phyloP scores from a whole-genome alignment of 2,329 filamentous ascomycete species.

The Gaeumannomyces tritici region DNA sequence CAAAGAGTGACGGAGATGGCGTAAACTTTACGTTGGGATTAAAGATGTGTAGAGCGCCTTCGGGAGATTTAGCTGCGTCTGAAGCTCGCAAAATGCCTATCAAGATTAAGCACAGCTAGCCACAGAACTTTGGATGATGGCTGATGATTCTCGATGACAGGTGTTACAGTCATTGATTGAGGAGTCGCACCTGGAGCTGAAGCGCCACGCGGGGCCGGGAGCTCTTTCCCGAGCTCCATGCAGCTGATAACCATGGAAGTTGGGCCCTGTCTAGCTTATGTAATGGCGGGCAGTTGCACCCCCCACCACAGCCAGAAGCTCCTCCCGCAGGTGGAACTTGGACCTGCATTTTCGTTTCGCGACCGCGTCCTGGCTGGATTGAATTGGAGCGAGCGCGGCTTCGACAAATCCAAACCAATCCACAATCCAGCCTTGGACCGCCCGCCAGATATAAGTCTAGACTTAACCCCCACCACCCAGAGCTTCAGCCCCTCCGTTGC shows the following conservation, averaged over 20 bases:
- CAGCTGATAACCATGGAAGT: neutral
- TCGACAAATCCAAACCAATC: neutral
- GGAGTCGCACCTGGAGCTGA: neutral
- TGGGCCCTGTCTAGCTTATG: neutral
- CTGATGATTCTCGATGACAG: neutral
- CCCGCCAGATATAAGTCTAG: neutral
- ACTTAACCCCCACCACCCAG: neutral
- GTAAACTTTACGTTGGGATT: neutral
- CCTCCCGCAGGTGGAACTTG: neutral
- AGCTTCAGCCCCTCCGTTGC: neutral
- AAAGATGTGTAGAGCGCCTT: no score
- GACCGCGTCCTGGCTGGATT: neutral
- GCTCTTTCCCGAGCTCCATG: neutral
- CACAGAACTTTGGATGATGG: neutral
- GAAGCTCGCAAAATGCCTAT: neutral
- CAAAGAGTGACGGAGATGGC: neutral
- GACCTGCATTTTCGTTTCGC: neutral
- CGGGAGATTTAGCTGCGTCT: no score
- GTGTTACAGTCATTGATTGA: neutral
- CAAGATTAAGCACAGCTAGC: neutral
- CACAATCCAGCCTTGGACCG: neutral
- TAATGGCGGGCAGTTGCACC: neutral
- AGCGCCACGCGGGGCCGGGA: neutral
- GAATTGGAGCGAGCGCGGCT: neutral
- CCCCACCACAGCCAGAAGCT: neutral